Base-by-base conservation (phyloP, 805 yeast species). In the Wickerhamiella azyma region DNA sequence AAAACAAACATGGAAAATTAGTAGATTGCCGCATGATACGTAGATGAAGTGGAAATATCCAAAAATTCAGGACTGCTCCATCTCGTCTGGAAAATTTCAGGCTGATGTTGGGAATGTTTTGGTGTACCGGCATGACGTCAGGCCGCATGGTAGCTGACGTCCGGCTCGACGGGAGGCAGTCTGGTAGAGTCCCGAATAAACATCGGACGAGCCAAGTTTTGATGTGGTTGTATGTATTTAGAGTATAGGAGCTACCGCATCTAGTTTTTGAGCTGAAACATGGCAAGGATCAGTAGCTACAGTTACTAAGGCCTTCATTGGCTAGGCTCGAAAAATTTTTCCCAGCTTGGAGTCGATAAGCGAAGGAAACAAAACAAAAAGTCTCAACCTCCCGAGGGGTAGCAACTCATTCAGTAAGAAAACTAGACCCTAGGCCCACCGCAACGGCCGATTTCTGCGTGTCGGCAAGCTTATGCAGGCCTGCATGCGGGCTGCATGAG, bases 281-380 rank as follows among this genome's bases (percentile, higher is more conserved):
- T 13, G 32, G 7, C n/a, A 13, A 13, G 8, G 19, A 39, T 14
- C 41, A 28, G 14, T 26, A 10, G 2, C n/a, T 5, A 11, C 9
- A 14, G 41, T 26, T 28, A 14, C 2, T 16, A 3, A 32, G 26
- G 30, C 18, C 35, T 32, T 16, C 41, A 39, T 39, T 39, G 41
- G 41, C 35, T 17, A 26, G 41, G 16, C 24, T 16, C 11, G 35
- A 39, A 39, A 39, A 39, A 13, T 39, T 39, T 39, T 30, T 13
- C 8, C 7, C 3, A 30, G 14, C 16, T 13, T 10, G 9, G n/a
- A 13, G 9, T 13, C 30, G 9, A 13, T 9, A 28, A 28, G 11
- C 4, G 30, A 6, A 4, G 30, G n/a, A 3, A 28, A 5, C 9
- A 13, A 21, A 21, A 21, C 6, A n/a, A n/a, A n/a, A n/a, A n/a